Conservation (phyloP, 371 early-diverging fungal species). For the Mucor plumbeus region DNA sequence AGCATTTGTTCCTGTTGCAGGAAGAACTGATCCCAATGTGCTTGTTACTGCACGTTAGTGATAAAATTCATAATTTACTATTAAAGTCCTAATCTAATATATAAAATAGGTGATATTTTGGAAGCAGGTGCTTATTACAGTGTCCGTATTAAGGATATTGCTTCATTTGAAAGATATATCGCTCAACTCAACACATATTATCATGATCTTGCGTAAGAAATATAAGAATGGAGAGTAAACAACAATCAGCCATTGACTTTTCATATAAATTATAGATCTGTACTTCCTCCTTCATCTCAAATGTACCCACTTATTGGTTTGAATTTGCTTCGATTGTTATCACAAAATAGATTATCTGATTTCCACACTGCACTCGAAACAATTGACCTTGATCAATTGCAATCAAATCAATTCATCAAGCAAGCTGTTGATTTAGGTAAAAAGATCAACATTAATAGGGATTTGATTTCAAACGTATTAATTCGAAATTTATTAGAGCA, state of each 20-base stretch:
- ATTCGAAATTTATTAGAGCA: conserved; percentile 56
- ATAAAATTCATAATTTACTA: neutral
- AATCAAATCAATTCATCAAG: conserved; percentile 80
- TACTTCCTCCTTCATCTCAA: conserved; percentile 77
- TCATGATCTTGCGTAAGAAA: conserved; percentile 75
- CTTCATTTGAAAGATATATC: conserved; percentile 92
- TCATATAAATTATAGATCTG: conserved; percentile 33
- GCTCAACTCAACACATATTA: conserved; percentile 93
- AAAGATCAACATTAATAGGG: neutral
- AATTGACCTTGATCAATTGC: conserved; percentile 83
- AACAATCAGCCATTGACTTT: neutral
- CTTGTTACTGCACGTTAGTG: conserved; percentile 73
- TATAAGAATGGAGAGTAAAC: neutral
- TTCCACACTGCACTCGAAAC: conserved; percentile 94
- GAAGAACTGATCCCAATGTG: conserved; percentile 64
- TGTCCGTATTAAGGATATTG: conserved; percentile 83
- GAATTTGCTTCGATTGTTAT: conserved; percentile 88
- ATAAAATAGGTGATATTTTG: conserved; percentile 77
- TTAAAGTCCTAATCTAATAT: neutral
- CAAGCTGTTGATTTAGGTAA: conserved; percentile 86
- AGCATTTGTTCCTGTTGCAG: conserved; percentile 67
- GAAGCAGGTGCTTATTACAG: conserved; percentile 92
- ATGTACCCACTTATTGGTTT: conserved; percentile 91
- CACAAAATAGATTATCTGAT: conserved; percentile 93
- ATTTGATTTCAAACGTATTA: neutral